Percentiles rank a stretch among this genome's conserved stretches.
phyloP scores from a whole-genome alignment of 2,329 filamentous ascomycete species.

The Trichophyton equinum region DNA sequence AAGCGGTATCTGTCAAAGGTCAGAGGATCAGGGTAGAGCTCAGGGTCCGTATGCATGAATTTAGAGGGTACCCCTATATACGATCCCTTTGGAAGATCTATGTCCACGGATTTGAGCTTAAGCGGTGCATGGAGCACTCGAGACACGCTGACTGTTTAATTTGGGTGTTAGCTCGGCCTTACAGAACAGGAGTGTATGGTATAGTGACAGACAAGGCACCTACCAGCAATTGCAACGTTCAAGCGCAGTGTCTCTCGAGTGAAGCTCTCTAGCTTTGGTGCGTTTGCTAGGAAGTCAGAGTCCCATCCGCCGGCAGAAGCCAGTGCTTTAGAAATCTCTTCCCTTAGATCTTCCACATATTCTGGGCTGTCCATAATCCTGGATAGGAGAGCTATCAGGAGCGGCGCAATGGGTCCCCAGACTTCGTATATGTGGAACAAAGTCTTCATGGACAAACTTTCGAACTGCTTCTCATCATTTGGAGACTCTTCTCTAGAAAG shows the following conservation, averaged over 20 bases:
- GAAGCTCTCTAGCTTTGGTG: neutral
- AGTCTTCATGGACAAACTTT: neutral
- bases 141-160: neutral
- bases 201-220: neutral
- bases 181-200: neutral
- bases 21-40: neutral
- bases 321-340: neutral
- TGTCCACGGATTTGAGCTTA: neutral
- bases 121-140: neutral
- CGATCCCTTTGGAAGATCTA: neutral
- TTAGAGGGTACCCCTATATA: neutral
- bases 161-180: neutral
- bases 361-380: neutral
- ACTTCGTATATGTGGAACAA: slow-evolving; percentile 1
- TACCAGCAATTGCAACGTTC: neutral
- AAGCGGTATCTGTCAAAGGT: neutral
- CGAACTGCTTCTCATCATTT: neutral
- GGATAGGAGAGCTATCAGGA: neutral
- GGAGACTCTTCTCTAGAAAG: neutral
- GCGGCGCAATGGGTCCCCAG: neutral
- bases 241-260: neutral
- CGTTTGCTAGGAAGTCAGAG: neutral
- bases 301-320: neutral
- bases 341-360: neutral
- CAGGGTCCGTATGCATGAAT: slow-evolving; percentile 1